These are phyloP conservation scores for Alternaria sp. DNA, from an alignment of 2,329 filamentous ascomycete genomes.

Conservation along the genomic window DNA sequence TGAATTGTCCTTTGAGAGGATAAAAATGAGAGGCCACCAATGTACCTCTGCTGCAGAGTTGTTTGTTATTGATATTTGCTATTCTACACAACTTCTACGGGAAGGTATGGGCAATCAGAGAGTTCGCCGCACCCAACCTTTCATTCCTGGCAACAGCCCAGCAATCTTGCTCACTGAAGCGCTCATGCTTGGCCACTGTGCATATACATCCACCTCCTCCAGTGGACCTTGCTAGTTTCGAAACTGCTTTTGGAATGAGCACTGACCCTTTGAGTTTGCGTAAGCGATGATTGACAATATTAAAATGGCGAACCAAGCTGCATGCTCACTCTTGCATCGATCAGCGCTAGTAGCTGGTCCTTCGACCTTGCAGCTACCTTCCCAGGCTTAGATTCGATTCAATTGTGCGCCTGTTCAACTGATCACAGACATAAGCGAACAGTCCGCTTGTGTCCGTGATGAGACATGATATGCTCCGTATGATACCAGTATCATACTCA, in stretches of 20 bases:
- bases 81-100: background rate
- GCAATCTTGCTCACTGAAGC: background rate
- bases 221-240: background rate
- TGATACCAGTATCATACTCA: background rate
- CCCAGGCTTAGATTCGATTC: background rate
- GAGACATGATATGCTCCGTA: background rate
- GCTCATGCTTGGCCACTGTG: background rate
- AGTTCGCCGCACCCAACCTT: background rate
- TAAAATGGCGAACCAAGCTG: background rate
- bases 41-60: background rate
- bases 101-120: background rate
- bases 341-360: background rate
- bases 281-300: background rate
- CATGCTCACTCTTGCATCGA: background rate
- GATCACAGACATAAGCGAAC: background rate
- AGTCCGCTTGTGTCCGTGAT: background rate
- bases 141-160: background rate
- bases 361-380: background rate
- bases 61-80: too few species aligned
- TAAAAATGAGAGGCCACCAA: background rate
- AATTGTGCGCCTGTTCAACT: background rate
- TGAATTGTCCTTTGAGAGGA: background rate
- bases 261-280: background rate
- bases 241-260: background rate
- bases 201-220: background rate